A percentile compares a stretch with the other conserved stretches of the same genome.
These are phyloP conservation scores for Aspergillus haitiensis DNA, from an alignment of 495 filamentous ascomycete species.

Conservation along the genomic window DNA sequence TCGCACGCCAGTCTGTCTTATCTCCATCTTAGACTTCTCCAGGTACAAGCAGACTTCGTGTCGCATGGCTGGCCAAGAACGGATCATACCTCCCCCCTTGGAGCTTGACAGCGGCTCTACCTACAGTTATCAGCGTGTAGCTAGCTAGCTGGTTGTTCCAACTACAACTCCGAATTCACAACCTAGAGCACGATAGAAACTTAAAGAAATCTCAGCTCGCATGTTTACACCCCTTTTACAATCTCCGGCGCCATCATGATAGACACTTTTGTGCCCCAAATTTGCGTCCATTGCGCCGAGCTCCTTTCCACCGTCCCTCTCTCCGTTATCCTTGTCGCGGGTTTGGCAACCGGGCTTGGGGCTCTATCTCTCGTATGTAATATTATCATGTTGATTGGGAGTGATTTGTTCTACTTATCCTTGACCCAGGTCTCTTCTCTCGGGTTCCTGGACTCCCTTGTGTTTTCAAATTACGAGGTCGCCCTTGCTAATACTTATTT, in stretches of 20 bases:
- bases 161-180: too few species aligned
- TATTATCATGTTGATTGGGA: too few species aligned
- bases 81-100: slow-evolving; percentile 29
- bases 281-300: slow-evolving; percentile 40
- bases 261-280: slow-evolving; percentile 30
- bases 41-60: slow-evolving; percentile 20
- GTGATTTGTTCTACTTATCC: background rate
- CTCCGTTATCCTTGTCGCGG: slow-evolving; percentile 32
- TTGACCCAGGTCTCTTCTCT: background rate
- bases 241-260: slow-evolving; percentile 30
- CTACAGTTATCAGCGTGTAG: slow-evolving; percentile 9
- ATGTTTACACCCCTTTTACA: too few species aligned
- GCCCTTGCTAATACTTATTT: background rate
- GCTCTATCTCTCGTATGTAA: slow-evolving; percentile 42
- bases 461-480: background rate
- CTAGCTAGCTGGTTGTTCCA: too few species aligned
- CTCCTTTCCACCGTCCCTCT: slow-evolving; percentile 33
- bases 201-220: too few species aligned
- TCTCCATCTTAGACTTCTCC: slow-evolving; percentile 17
- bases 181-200: too few species aligned
- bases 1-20: slow-evolving; percentile 12
- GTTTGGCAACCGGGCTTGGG: slow-evolving; percentile 34
- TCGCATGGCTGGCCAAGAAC: slow-evolving; percentile 40
- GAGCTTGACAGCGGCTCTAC: slow-evolving; percentile 27
- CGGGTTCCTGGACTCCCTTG: background rate